Evolutionary conservation across 148 eudicot genomes (phyloP).

Genomic region (Rhododendron henanense): DNA sequence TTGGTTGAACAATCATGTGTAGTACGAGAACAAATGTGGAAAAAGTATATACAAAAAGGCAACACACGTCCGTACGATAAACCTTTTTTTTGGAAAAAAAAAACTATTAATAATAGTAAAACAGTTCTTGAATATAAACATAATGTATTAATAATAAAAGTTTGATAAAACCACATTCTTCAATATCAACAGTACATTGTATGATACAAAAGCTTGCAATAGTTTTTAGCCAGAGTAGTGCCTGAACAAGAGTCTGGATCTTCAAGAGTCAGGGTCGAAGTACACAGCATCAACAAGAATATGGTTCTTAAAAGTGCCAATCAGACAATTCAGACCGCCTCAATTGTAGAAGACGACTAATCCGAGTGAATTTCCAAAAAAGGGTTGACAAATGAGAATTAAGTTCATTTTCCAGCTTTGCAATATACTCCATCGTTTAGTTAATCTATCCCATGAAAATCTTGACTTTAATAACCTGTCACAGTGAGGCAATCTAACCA

Average conservation of each 20-base stretch:
- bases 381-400: not conserved
- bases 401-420: not conserved
- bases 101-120: no score
- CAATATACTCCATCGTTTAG: not conserved
- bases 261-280: not conserved
- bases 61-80: no score
- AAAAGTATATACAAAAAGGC: no score
- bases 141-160: not conserved
- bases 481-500: not conserved
- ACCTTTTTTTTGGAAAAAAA: no score
- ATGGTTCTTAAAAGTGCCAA: not conserved
- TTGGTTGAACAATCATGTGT: not conserved
- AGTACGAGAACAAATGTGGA: no score
- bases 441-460: not conserved
- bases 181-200: not conserved
- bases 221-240: not conserved
- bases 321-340: not conserved
- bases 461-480: not conserved
- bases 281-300: not conserved
- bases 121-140: no score
- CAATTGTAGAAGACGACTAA: not conserved
- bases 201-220: not conserved
- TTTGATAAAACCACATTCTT: not conserved
- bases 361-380: not conserved
- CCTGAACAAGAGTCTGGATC: not conserved